Percentiles rank a stretch among this genome's conserved stretches.
Conservation (phyloP, 2,329 filamentous ascomycete genomes). For the Lasiodiplodia gonubiensis region DNA sequence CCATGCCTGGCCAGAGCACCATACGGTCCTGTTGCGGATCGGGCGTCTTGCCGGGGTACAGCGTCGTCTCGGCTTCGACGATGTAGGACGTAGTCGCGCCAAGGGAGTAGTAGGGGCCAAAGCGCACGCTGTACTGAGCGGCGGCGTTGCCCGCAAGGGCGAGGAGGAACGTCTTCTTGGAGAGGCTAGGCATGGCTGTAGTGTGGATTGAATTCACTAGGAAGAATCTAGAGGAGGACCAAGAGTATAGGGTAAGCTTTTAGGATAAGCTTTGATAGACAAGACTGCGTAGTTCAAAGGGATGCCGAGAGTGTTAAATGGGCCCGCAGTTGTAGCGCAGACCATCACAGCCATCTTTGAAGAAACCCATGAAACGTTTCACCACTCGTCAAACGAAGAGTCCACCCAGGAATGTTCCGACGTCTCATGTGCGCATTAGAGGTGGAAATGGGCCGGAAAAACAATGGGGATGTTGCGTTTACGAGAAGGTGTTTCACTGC, state of each 20-base stretch:
- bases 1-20: conserved; percentile 59
- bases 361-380: neutral
- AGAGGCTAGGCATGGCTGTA: conserved; percentile 16
- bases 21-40: conserved; percentile 44
- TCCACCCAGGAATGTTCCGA: neutral
- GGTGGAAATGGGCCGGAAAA: neutral
- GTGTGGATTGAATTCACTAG: neutral
- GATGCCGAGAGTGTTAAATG: neutral
- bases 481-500: conserved; percentile 10
- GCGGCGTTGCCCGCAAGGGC: conserved; percentile 31
- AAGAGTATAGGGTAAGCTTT: neutral
- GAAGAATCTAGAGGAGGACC: neutral
- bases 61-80: conserved; percentile 52
- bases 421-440: neutral
- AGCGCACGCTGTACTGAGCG: conserved; percentile 31
- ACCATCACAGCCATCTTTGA: neutral
- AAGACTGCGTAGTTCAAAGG: neutral
- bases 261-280: too few relatives aligned
- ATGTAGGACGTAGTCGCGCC: conserved; percentile 51
- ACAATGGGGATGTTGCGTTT: conserved; percentile 8
- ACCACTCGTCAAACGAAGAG: neutral
- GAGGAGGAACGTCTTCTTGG: conserved; percentile 29
- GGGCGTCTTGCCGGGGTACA: conserved; percentile 50
- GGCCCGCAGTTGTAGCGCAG: neutral
- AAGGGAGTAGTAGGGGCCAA: conserved; percentile 41